Evolutionary conservation across 441 rosid genomes (phyloP), one percentile per base, ranked within the genome.

Genomic region (Heliophila coronopifolia): DNA sequence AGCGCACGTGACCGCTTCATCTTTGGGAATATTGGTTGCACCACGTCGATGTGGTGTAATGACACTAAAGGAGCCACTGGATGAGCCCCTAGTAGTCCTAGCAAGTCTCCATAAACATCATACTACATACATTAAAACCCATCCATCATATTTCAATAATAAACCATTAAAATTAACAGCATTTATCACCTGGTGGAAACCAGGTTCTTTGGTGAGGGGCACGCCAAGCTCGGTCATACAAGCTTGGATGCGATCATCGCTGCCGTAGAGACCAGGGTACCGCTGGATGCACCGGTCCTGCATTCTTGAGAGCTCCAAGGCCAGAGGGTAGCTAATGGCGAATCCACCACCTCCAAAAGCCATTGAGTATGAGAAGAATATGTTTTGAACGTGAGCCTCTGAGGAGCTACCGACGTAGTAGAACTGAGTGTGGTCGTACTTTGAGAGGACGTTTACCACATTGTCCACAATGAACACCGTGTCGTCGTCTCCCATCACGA

Each of bases 151-250:
- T 1, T 47, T 30, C 15, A 16, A 6, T 9, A 40, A 40, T 3
- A 0, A 2, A 36, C 10, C 18, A 33, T 9, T 9, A 16, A 36
- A 35, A 16, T 9, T n/a, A n/a, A n/a, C n/a, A n/a, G n/a, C n/a
- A n/a, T n/a, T n/a, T n/a, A n/a, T n/a, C 57, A 84, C 96, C 95
- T 87, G 96, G 75, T 91, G 95, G 59, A 86, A 91, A 12, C 93
- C 98, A 7, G 71, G 68, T 68, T 83, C 98, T 48, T 72, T 79
- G 38, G 96, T 75, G 36, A 91, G 85, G 7, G 95, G 95, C 25
- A 84, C 86, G 0, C 89, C 95, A 2, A 87, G 76, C 62, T 84
- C 95, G 0, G 93, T 66, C 95, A 87, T 84, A 61, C 96, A 91
- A 59, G 93, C 98, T 39, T 91, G 93, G 41, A 82, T 80, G 16